Conservation (phyloP, 805 yeast species). For the Clavispora carvajalis region DNA sequence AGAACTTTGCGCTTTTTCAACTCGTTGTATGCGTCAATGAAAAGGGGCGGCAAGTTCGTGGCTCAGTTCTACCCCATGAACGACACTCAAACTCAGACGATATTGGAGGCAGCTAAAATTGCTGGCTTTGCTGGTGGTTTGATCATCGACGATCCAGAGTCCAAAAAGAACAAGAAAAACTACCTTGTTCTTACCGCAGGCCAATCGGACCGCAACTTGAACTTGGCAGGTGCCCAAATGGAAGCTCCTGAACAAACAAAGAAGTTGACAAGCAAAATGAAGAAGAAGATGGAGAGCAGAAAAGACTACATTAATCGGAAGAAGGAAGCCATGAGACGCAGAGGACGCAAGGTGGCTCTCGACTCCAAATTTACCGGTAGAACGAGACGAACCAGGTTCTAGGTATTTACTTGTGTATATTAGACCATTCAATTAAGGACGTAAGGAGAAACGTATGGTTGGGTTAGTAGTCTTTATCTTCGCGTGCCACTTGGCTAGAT, state of each 20-base stretch:
- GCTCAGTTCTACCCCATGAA: conserved; percentile 95
- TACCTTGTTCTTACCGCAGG: conserved; percentile 90
- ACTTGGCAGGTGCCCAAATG: conserved; percentile 74
- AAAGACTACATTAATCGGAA: conserved; percentile 83
- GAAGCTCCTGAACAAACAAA: conserved; percentile 53
- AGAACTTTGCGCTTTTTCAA: conserved; percentile 80
- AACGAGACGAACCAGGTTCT: conserved; percentile 43
- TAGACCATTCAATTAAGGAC: neutral
- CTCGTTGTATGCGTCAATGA: conserved; percentile 77
- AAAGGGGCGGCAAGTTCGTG: conserved; percentile 93
- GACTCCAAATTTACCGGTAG: conserved; percentile 93
- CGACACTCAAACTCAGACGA: conserved; percentile 75
- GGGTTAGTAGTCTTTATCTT: too few relatives aligned
- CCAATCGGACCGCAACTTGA: conserved; percentile 64
- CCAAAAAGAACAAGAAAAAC: conserved; percentile 84
- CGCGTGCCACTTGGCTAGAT: too few relatives aligned
- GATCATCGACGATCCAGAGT: conserved; percentile 89
- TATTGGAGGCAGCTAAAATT: conserved; percentile 79
- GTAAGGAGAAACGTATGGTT: neutral
- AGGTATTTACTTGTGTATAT: conserved; percentile 2
- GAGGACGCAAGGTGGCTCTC: conserved; percentile 84
- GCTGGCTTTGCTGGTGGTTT: conserved; percentile 97
- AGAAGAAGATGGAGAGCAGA: conserved; percentile 60
- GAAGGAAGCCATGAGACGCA: conserved; percentile 86
- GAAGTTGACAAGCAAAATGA: conserved; percentile 39